Evolutionary conservation across 106 monocot genomes (phyloP), one percentile per base, ranked within the genome.

Genomic region (Gastrodia elata): DNA sequence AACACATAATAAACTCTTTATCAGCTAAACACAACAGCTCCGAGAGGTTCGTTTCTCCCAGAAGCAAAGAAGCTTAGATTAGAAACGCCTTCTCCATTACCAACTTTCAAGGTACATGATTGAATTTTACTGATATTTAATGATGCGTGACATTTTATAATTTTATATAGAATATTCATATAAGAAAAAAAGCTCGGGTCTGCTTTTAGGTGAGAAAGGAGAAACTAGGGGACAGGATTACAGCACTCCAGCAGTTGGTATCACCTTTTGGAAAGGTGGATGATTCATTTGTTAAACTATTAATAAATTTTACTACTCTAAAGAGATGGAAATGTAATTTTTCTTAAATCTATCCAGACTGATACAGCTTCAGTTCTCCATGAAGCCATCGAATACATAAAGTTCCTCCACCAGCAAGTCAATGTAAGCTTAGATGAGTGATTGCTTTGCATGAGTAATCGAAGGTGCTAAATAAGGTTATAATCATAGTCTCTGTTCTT

Each of bases 221-320:
- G 82, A 85, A 85, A 71, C 67, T 85, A 43, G 85, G 85, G 24
- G 85, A 85, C 82, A 85, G 85, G 73, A 73, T 85, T 73, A 82
- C 82, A 22, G 82, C 85, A 52, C 82, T 85, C 36, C 85, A 85
- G 32, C 85, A 85, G 68, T 73, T 85, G 32, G 85, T 85, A 38
- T 82, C 85, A 11, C 85, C 85, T 69, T 85, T 85, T 76, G 85
- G 85, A 79, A 85, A 85, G 85, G 85, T 85, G 24, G 38, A 40
- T n/a, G n/a, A 55, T 75, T 75, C 46, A 40, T 70, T 74, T 44
- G 3, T 49, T n/a, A 22, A n/a, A n/a, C n/a, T n/a, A n/a, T n/a
- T n/a, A n/a, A n/a, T n/a, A n/a, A n/a, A n/a, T n/a, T n/a, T n/a
- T n/a, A n/a, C n/a, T n/a, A n/a, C n/a, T n/a, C n/a, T n/a, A n/a